A percentile compares a stretch with the other conserved stretches of the same genome.
Evolutionary conservation across 805 yeast species (phyloP).

Genomic region (Kregervanrija pseudodelftensis): DNA sequence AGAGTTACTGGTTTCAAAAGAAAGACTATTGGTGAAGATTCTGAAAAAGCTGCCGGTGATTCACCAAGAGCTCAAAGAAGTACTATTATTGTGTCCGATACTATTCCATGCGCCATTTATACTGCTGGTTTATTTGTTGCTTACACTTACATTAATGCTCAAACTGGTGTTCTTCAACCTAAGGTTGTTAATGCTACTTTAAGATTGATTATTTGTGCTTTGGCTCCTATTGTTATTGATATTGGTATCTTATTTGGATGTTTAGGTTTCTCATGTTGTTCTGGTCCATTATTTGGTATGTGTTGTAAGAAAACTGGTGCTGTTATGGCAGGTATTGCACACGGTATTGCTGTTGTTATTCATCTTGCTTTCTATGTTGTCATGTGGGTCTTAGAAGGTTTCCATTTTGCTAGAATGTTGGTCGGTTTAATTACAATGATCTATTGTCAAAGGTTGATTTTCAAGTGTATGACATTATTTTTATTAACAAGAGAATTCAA

Average conservation of each 20-base stretch:
- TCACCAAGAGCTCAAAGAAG: slow-evolving; percentile 76
- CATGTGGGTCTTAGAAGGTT: slow-evolving; percentile 96
- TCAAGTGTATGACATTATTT: slow-evolving; percentile 73
- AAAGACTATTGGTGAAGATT: slow-evolving; percentile 65
- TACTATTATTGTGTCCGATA: slow-evolving; percentile 63
- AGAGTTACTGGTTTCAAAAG: slow-evolving; percentile 81
- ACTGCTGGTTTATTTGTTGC: slow-evolving; percentile 78
- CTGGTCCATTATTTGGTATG: slow-evolving; percentile 90
- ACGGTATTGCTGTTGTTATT: slow-evolving; percentile 85
- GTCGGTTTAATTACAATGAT: slow-evolving; percentile 80
- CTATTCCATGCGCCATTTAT: slow-evolving; percentile 62
- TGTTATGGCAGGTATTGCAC: slow-evolving; percentile 92
- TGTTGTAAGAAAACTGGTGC: slow-evolving; percentile 98
- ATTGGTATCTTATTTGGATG: slow-evolving; percentile 77
- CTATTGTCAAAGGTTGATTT: slow-evolving; percentile 79
- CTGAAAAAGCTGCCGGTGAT: slow-evolving; percentile 81
- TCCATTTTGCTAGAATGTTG: slow-evolving; percentile 80
- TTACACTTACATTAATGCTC: slow-evolving; percentile 76
- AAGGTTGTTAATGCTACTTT: slow-evolving; percentile 58
- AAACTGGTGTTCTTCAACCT: slow-evolving; percentile 63
- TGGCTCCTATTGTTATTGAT: slow-evolving; percentile 88
- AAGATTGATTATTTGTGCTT: slow-evolving; percentile 70
- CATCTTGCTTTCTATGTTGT: slow-evolving; percentile 86
- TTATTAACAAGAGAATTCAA: slow-evolving; percentile 91
- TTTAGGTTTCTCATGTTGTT: slow-evolving; percentile 86